A percentile compares a stretch with the other conserved stretches of the same genome.
phyloP scores from a whole-genome alignment of 345 rosid genomes.

The Psidium friedrichsthalianum region DNA sequence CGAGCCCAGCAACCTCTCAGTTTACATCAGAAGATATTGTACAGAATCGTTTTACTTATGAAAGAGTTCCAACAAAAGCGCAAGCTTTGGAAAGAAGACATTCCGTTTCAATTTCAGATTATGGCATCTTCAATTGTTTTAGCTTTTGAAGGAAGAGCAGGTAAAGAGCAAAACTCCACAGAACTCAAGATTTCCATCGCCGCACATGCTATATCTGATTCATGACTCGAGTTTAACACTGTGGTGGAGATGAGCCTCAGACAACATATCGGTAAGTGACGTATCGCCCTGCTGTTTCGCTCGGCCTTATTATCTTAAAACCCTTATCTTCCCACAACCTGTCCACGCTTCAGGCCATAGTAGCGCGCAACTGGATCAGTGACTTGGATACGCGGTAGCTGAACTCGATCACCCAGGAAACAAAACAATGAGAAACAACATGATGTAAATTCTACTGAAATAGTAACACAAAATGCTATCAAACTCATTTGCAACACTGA shows the following conservation, averaged over 20 bases:
- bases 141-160: background rate
- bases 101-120: background rate
- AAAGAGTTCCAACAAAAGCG: background rate
- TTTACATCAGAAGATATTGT: background rate
- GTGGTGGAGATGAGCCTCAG: background rate
- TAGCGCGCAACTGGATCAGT: conserved; percentile 23
- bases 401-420: background rate
- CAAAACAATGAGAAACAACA: background rate
- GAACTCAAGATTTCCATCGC: background rate
- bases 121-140: background rate
- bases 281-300: conserved; percentile 25
- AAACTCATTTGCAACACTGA: background rate
- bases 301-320: conserved; percentile 23
- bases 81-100: background rate
- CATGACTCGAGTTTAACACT: background rate
- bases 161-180: background rate
- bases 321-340: no score
- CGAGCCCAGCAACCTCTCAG: background rate
- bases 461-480: background rate
- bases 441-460: background rate
- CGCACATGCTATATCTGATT: background rate
- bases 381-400: conserved; percentile 24
- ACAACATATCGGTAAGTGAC: conserved; percentile 24
- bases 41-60: background rate
- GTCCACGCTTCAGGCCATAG: conserved; percentile 23